Conservation (phyloP, 73 alveolate genomes). For the Symbiodinium pilosum region DNA sequence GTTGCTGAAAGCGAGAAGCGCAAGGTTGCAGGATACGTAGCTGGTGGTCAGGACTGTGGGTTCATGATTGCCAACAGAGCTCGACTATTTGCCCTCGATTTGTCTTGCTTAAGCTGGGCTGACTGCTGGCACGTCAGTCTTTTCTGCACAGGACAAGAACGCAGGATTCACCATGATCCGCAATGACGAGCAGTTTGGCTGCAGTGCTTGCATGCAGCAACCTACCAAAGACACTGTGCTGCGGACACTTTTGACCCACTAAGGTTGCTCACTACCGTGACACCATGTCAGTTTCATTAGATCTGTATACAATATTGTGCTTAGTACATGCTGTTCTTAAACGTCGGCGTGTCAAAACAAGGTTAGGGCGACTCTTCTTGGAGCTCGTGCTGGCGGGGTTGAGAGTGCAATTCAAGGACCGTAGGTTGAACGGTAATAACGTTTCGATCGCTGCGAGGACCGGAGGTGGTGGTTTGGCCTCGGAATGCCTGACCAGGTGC, state of each 20-base stretch:
- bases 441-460: background rate
- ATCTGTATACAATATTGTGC: no score
- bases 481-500: slow-evolving; percentile 19
- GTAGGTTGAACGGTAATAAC: no score
- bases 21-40: background rate
- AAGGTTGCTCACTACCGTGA: no score
- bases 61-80: no score
- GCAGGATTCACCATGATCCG: slow-evolving; percentile 15
- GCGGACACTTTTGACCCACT: no score
- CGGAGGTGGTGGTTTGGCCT: slow-evolving; percentile 14
- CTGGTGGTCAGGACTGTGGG: slow-evolving; percentile 23
- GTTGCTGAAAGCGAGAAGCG: background rate
- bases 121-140: no score
- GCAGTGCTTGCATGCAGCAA: background rate
- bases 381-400: slow-evolving; percentile 23
- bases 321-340: no score
- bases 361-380: slow-evolving; percentile 9
- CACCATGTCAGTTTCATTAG: no score
- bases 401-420: no score
- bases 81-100: no score
- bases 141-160: background rate
- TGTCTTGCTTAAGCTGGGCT: no score
- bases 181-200: background rate
- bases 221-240: no score
- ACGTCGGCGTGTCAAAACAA: background rate